A percentile compares a stretch with the other conserved stretches of the same genome.
phyloP scores from a whole-genome alignment of 1,284 basidiomycete species.

The Marasmius tenuissimus region DNA sequence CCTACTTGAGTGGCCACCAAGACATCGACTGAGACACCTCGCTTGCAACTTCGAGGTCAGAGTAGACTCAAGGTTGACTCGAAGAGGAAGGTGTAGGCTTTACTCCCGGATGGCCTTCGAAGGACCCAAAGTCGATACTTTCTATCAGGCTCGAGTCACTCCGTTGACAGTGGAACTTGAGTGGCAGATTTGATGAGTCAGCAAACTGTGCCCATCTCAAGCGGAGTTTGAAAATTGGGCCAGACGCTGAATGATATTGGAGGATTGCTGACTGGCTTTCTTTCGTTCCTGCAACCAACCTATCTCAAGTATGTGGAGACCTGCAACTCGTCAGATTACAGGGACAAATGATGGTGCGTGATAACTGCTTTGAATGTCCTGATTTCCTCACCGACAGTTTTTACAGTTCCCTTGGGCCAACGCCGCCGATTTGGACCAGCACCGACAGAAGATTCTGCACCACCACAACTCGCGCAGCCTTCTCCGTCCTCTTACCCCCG shows the following conservation, averaged over 20 bases:
- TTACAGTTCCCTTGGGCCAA: conserved; percentile 72
- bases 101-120: too few relatives aligned
- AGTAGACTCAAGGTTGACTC: too few relatives aligned
- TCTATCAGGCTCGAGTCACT: too few relatives aligned
- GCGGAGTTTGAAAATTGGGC: too few relatives aligned
- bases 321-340: conserved; percentile 79
- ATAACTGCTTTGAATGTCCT: conserved; percentile 8
- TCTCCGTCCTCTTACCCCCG: conserved; percentile 82
- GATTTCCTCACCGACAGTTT: conserved; percentile 21
- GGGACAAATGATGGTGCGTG: conserved; percentile 78
- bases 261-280: background rate
- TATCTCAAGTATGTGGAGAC: conserved; percentile 78
- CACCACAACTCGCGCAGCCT: conserved; percentile 82
- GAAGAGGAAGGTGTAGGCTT: too few relatives aligned
- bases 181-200: too few relatives aligned
- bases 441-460: conserved; percentile 69
- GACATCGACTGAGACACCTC: too few relatives aligned
- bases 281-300: background rate
- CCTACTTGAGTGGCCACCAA: too few relatives aligned
- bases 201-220: too few relatives aligned
- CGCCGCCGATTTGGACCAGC: conserved; percentile 88
- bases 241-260: background rate
- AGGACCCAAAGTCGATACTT: too few relatives aligned
- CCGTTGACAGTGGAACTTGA: too few relatives aligned
- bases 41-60: too few relatives aligned